Evolutionary conservation across 75 land plant genomes (phyloP).

Genomic region (Pinus taeda): DNA sequence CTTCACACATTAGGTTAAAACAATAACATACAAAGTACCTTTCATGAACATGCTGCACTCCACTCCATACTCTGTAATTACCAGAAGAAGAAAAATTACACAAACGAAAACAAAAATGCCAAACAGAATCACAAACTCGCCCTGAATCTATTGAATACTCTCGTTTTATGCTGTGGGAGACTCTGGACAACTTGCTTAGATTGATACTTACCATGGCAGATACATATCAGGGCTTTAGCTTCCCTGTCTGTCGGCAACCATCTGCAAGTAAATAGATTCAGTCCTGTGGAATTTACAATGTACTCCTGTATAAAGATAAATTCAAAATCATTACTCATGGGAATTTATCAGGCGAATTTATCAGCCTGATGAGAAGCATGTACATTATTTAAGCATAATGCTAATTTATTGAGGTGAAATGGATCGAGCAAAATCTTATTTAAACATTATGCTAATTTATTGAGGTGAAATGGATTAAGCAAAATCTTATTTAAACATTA

Average conservation of each 20-base stretch:
- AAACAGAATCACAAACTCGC: too few species aligned
- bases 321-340: not conserved
- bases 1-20: too few species aligned
- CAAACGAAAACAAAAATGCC: not conserved
- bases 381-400: too few species aligned
- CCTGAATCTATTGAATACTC: too few species aligned
- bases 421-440: too few species aligned
- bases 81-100: not conserved
- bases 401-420: too few species aligned
- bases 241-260: constrained; percentile 8
- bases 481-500: too few species aligned
- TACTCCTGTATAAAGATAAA: constrained; percentile 2
- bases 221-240: constrained; percentile 11
- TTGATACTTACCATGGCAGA: constrained; percentile 9
- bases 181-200: too few species aligned
- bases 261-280: constrained; percentile 16
- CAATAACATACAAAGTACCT: not conserved
- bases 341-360: not conserved
- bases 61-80: constrained; percentile 12
- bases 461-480: too few species aligned
- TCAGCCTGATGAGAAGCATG: too few species aligned
- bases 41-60: constrained; percentile 21
- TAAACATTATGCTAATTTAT: too few species aligned
- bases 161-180: too few species aligned
- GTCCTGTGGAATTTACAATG: not conserved